phyloP scores from a whole-genome alignment of 768 basidiomycete genomes.

The Suillus cothurnatus region DNA sequence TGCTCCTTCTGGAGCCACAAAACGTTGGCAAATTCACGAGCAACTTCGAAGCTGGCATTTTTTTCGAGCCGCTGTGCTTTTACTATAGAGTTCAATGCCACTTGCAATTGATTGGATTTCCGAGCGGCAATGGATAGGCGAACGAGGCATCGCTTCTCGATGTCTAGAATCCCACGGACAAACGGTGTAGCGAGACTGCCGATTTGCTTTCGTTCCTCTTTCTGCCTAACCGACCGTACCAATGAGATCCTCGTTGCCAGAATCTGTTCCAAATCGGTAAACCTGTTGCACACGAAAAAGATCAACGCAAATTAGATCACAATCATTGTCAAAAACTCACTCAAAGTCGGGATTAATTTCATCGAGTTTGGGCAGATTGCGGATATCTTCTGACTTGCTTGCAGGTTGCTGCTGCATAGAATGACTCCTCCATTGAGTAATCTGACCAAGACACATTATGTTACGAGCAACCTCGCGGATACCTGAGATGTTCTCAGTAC shows the following conservation, averaged over 20 bases:
- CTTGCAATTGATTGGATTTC: slow-evolving; percentile 64
- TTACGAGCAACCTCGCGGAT: slow-evolving; percentile 69
- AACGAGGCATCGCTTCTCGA: slow-evolving; percentile 74
- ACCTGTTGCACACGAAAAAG: slow-evolving; percentile 45
- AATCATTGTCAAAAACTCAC: slow-evolving; percentile 44
- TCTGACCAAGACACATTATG: slow-evolving; percentile 81
- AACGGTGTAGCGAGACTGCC: slow-evolving; percentile 67
- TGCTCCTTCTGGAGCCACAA: slow-evolving; percentile 90
- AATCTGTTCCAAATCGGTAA: slow-evolving; percentile 72
- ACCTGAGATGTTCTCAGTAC: slow-evolving; percentile 79
- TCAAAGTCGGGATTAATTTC: slow-evolving; percentile 60
- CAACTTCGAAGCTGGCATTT: slow-evolving; percentile 51
- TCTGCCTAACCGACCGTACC: slow-evolving; percentile 67
- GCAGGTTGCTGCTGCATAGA: slow-evolving; percentile 30
- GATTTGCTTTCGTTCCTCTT: slow-evolving; percentile 75
- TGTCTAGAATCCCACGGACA: slow-evolving; percentile 46
- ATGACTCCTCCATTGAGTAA: slow-evolving; percentile 60
- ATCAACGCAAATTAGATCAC: neutral
- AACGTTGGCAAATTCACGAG: slow-evolving; percentile 85
- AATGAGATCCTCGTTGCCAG: slow-evolving; percentile 82
- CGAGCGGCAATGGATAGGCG: slow-evolving; percentile 74
- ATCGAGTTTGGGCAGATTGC: slow-evolving; percentile 46
- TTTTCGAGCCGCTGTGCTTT: slow-evolving; percentile 67
- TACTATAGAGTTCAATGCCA: slow-evolving; percentile 84
- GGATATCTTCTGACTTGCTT: slow-evolving; percentile 35